Conservation (phyloP, 1,284 basidiomycete species). For the Ceratobasidium sp. region DNA sequence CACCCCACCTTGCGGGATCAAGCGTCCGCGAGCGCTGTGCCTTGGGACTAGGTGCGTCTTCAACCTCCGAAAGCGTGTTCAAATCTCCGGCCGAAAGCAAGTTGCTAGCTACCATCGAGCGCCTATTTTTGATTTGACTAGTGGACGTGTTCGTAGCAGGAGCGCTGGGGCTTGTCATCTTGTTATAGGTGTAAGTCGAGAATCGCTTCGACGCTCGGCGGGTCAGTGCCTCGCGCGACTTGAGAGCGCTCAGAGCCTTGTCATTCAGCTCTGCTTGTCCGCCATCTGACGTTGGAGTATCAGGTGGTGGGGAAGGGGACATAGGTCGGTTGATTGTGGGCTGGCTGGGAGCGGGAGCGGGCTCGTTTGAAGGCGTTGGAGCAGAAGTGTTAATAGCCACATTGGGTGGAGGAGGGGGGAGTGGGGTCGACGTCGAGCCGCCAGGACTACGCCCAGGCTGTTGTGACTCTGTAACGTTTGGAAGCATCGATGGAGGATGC, state of each 20-base stretch:
- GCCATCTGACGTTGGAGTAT: constrained; percentile 55
- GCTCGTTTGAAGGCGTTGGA: constrained; percentile 62
- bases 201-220: constrained; percentile 95
- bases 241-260: constrained; percentile 85
- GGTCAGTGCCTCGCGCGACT: constrained; percentile 86
- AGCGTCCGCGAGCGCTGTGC: constrained; percentile 26
- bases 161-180: constrained; percentile 76
- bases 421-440: not conserved
- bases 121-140: constrained; percentile 60
- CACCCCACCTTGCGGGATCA: constrained; percentile 13
- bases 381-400: constrained; percentile 22
- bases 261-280: constrained; percentile 60
- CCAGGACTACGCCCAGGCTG: constrained; percentile 14
- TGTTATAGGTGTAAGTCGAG: constrained; percentile 94
- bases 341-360: constrained; percentile 52
- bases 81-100: constrained; percentile 71
- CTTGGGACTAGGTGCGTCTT: constrained; percentile 37
- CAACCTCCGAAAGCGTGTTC: constrained; percentile 51
- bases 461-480: not conserved
- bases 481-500: not conserved
- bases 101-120: constrained; percentile 68
- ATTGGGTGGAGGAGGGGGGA: constrained; percentile 23
- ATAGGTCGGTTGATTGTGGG: constrained; percentile 53
- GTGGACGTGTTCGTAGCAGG: constrained; percentile 45
- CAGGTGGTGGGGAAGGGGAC: constrained; percentile 49